Conservation (phyloP, 352 stramenopile genomes). For the Phytophthora pluvialis region DNA sequence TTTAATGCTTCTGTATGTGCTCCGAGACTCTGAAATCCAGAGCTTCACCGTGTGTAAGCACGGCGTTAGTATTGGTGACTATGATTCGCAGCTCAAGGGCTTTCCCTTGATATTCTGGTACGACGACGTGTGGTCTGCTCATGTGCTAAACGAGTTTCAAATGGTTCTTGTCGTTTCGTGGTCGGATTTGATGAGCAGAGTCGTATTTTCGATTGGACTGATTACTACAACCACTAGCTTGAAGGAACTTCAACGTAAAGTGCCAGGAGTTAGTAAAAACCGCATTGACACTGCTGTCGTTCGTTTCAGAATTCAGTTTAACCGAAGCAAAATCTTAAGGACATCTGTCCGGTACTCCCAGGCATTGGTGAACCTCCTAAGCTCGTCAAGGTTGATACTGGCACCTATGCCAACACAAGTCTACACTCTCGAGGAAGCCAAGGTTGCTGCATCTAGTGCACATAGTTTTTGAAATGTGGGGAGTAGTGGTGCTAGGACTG, state of each 20-base stretch:
- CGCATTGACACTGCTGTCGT: background rate
- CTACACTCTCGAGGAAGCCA: background rate
- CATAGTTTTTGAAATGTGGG: slow-evolving; percentile 20
- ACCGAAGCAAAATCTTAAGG: background rate
- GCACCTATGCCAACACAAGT: background rate
- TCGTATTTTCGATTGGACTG: slow-evolving; percentile 28
- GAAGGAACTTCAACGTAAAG: slow-evolving; percentile 18
- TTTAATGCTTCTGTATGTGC: too few species aligned
- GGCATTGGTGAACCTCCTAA: background rate
- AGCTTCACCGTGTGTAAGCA: too few species aligned
- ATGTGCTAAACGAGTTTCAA: slow-evolving; percentile 35
- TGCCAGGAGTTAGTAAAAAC: background rate
- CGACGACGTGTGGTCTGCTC: slow-evolving; percentile 34
- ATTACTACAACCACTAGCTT: slow-evolving; percentile 15
- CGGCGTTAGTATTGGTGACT: slow-evolving; percentile 21
- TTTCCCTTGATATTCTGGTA: slow-evolving; percentile 41
- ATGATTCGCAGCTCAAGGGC: slow-evolving; percentile 14
- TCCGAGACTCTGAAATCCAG: too few species aligned
- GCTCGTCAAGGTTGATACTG: background rate
- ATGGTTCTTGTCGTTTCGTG: slow-evolving; percentile 40
- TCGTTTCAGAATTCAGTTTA: background rate
- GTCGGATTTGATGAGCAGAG: slow-evolving; percentile 28
- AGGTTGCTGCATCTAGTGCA: slow-evolving; percentile 1
- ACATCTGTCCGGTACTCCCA: background rate
- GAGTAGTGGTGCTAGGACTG: slow-evolving; percentile 21